Conservation (phyloP, 306 rosid genomes). For the cucumber (Cucumis sativus) region DNA sequence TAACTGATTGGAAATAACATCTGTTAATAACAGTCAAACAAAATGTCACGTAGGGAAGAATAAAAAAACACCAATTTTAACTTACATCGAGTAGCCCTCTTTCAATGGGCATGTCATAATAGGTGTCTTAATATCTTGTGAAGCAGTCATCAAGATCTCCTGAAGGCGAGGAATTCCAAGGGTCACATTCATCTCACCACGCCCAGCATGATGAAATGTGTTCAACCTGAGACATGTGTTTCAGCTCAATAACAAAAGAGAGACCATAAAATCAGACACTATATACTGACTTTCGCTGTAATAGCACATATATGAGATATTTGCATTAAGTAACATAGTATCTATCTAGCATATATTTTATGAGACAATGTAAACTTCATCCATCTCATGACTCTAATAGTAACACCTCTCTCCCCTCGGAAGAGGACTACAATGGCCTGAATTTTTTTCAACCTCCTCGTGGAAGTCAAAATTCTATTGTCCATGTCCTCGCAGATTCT, state of each 20-base stretch:
- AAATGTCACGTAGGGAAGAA: not conserved
- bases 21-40: not conserved
- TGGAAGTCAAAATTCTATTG: not conserved
- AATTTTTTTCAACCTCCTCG: not conserved
- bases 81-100: slow-evolving; percentile 50
- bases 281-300: not conserved
- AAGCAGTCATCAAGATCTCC: slow-evolving; percentile 81
- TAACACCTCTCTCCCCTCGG: not conserved
- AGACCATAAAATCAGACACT: not conserved
- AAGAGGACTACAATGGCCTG: not conserved
- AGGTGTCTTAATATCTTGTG: slow-evolving; percentile 66
- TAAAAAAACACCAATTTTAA: slow-evolving; percentile 14
- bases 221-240: slow-evolving; percentile 43
- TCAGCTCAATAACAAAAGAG: not conserved
- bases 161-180: slow-evolving; percentile 94
- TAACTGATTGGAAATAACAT: not conserved
- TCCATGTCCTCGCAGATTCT: not conserved
- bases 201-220: slow-evolving; percentile 90
- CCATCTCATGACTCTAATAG: not conserved
- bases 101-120: slow-evolving; percentile 85
- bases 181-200: slow-evolving; percentile 97
- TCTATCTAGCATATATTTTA: not conserved
- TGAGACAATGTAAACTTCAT: not conserved
- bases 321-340: not conserved
- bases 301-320: not conserved